Evolutionary conservation across 2,329 filamentous ascomycete species (phyloP).

Genomic region (Mollisiaceae sp.): DNA sequence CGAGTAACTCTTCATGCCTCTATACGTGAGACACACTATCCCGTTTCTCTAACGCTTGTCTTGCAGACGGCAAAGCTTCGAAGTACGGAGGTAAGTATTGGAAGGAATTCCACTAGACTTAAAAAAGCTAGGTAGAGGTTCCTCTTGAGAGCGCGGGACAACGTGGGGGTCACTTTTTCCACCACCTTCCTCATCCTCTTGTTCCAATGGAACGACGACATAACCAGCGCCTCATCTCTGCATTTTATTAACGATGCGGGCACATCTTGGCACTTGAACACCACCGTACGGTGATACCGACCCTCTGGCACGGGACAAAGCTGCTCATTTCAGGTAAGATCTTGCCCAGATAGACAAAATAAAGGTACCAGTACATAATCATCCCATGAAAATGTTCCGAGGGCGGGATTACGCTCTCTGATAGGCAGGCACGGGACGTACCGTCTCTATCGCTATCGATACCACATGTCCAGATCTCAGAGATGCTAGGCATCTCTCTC

Average conservation of each 20-base stretch:
- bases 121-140: background rate
- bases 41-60: slow-evolving; percentile 3
- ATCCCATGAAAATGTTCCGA: slow-evolving; percentile 2
- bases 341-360: background rate
- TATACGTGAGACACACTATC: background rate
- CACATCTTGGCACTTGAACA: background rate
- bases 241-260: background rate
- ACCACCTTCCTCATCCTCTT: slow-evolving; percentile 3
- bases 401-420: too few species aligned
- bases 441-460: slow-evolving; percentile 1
- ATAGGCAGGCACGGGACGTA: background rate
- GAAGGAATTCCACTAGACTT: background rate
- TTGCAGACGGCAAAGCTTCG: background rate
- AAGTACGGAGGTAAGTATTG: background rate
- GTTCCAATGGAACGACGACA: background rate
- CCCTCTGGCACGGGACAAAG: background rate
- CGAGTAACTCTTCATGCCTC: background rate
- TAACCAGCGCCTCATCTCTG: background rate
- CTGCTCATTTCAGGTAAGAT: slow-evolving; percentile 5
- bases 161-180: background rate
- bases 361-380: background rate
- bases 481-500: too few species aligned
- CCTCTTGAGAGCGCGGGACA: background rate
- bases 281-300: background rate
- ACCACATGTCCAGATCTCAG: background rate